These are phyloP conservation scores for Hemerocallis citrina DNA, from an alignment of 106 monocot species.

Conservation along the genomic window DNA sequence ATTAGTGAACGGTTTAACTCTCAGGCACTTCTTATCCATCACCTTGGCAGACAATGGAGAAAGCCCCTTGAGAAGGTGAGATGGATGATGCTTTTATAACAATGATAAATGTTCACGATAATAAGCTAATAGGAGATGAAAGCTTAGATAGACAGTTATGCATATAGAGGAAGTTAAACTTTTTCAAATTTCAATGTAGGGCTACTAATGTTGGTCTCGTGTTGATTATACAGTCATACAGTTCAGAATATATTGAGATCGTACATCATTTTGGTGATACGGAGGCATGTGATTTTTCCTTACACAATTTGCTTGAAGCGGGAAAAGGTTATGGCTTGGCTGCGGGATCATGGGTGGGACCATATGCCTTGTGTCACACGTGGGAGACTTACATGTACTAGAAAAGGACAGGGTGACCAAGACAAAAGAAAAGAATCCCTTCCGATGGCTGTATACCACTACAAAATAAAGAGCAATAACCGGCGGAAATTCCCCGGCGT, in stretches of 20 bases:
- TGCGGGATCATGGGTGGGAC: constrained; percentile 94
- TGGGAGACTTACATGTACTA: constrained; percentile 52
- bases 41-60: constrained; percentile 91
- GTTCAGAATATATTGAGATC: constrained; percentile 55
- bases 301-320: constrained; percentile 90
- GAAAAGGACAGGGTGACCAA: constrained; percentile 17
- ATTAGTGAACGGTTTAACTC: not conserved
- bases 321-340: constrained; percentile 78
- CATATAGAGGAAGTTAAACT: not conserved
- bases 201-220: constrained; percentile 28
- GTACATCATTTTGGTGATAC: constrained; percentile 88
- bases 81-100: constrained; percentile 1
- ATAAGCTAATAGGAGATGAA: not conserved
- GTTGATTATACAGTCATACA: constrained; percentile 74
- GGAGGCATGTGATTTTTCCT: constrained; percentile 47
- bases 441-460: constrained; percentile 84
- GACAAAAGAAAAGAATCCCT: constrained; percentile 11
- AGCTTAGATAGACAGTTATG: not conserved
- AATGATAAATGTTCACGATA: not conserved
- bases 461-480: too few relatives aligned
- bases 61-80: constrained; percentile 68
- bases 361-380: constrained; percentile 98
- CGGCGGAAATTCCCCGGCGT: too few relatives aligned
- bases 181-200: constrained; percentile 22
- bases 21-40: constrained; percentile 81